phyloP scores from a whole-genome alignment of 164 flowering plant genomes.

The Kalanchoe fedtschenkoi region DNA sequence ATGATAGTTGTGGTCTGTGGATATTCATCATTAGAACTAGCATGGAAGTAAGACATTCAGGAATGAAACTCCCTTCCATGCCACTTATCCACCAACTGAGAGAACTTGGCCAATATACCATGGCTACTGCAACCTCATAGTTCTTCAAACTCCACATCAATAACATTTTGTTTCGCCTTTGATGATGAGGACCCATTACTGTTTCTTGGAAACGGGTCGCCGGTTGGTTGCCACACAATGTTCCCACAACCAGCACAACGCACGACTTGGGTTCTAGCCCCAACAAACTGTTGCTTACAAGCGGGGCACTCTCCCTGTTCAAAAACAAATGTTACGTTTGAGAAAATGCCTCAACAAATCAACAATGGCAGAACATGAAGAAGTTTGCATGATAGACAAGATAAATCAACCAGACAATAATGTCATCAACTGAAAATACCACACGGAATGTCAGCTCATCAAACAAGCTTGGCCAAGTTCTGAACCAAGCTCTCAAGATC shows the following conservation, averaged over 20 bases:
- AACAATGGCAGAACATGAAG: no score
- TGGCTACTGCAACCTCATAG: conserved; percentile 26
- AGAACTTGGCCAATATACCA: not conserved
- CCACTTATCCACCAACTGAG: no score
- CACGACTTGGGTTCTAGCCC: conserved; percentile 50
- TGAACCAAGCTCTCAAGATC: no score
- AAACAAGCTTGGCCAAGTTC: no score
- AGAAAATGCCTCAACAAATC: no score
- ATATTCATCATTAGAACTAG: no score
- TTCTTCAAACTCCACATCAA: conserved; percentile 88
- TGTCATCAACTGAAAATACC: no score
- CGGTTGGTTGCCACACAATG: conserved; percentile 83
- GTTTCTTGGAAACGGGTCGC: conserved; percentile 43
- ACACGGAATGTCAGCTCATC: no score
- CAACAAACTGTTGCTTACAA: conserved; percentile 62
- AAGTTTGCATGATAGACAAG: no score
- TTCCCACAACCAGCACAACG: conserved; percentile 69
- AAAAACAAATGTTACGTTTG: not conserved
- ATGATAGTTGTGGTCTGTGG: not conserved
- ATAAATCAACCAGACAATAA: no score
- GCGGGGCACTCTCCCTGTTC: conserved; percentile 88
- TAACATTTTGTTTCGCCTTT: conserved; percentile 47
- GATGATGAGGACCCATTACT: conserved; percentile 21
- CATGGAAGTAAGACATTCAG: no score
- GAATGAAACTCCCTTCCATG: no score